A percentile compares a stretch with the other conserved stretches of the same genome.
phyloP scores from a whole-genome alignment of 768 basidiomycete genomes.

The Trametes coccinea region DNA sequence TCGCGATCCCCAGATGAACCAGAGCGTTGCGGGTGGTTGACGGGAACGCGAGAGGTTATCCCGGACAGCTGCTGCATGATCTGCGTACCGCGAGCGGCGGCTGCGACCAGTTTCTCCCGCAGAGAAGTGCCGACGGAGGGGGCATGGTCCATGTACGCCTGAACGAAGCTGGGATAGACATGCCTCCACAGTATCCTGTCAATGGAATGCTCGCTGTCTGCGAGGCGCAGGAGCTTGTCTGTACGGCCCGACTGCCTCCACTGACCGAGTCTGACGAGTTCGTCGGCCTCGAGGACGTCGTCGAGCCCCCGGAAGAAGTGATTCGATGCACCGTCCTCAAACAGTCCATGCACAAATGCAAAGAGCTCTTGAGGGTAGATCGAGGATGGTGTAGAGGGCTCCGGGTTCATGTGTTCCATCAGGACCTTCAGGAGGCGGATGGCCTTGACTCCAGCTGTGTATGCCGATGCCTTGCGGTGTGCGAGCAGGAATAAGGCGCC shows the following conservation, averaged over 20 bases:
- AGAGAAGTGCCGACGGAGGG: conserved; percentile 49
- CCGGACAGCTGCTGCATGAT: conserved; percentile 74
- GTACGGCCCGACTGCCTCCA: conserved; percentile 60
- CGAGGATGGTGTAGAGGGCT: conserved; percentile 31
- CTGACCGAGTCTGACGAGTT: conserved; percentile 61
- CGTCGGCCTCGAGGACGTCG: conserved; percentile 62
- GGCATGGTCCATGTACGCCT: conserved; percentile 50
- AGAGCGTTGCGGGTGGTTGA: conserved; percentile 44
- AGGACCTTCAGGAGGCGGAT: conserved; percentile 58
- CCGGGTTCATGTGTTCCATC: conserved; percentile 43
- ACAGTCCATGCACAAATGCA: conserved; percentile 54
- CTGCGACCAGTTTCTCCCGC: conserved; percentile 67
- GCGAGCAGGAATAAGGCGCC: conserved; percentile 76
- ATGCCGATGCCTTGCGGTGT: conserved; percentile 51
- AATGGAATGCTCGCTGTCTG: conserved; percentile 65
- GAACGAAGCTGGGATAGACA: conserved; percentile 66
- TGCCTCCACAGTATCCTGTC: conserved; percentile 78
- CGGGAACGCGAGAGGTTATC: conserved; percentile 57
- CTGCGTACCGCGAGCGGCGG: conserved; percentile 69
- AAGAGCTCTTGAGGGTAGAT: conserved; percentile 33
- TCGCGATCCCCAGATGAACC: conserved; percentile 49
- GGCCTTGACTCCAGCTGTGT: conserved; percentile 62
- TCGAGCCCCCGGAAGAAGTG: conserved; percentile 61
- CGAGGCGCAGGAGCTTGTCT: conserved; percentile 66
- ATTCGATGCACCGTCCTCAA: conserved; percentile 47